Evolutionary conservation across 192 early-diverging fungal genomes (phyloP).

Genomic region (Coemansia sp.): DNA sequence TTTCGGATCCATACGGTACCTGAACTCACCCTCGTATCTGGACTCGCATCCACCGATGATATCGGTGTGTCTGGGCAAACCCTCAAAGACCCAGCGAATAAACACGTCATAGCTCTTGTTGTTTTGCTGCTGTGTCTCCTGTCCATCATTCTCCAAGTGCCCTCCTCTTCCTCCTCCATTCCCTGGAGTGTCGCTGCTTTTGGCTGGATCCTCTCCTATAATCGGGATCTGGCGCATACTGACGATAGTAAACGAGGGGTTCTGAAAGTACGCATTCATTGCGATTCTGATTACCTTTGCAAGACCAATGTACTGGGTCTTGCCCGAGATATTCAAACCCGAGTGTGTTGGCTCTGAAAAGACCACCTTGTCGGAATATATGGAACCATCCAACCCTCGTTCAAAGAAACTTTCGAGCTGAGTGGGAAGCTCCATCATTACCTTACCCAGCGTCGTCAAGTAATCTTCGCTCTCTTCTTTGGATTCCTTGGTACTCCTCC

Average conservation of each 20-base stretch:
- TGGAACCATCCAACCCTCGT: conserved; percentile 14
- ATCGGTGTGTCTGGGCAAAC: conserved; percentile 32
- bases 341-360: conserved; percentile 42
- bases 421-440: conserved; percentile 43
- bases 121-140: no score
- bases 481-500: background rate
- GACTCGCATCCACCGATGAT: conserved; percentile 28
- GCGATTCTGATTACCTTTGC: conserved; percentile 33
- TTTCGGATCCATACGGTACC: conserved; percentile 30
- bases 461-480: conserved; percentile 14
- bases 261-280: conserved; percentile 33
- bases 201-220: background rate
- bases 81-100: conserved; percentile 55
- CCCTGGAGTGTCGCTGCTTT: background rate
- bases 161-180: background rate
- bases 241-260: conserved; percentile 22
- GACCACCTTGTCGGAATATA: conserved; percentile 23
- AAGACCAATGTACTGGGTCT: conserved; percentile 33
- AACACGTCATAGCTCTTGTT: conserved; percentile 16
- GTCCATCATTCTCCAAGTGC: background rate
- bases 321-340: conserved; percentile 26
- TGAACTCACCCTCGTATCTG: conserved; percentile 53
- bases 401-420: conserved; percentile 46
- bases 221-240: conserved; percentile 28
- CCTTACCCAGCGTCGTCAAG: conserved; percentile 32